Percentiles rank a stretch among this genome's conserved stretches.
phyloP scores from a whole-genome alignment of 2,329 filamentous ascomycete genomes.

The Pezizomycotina sp. region DNA sequence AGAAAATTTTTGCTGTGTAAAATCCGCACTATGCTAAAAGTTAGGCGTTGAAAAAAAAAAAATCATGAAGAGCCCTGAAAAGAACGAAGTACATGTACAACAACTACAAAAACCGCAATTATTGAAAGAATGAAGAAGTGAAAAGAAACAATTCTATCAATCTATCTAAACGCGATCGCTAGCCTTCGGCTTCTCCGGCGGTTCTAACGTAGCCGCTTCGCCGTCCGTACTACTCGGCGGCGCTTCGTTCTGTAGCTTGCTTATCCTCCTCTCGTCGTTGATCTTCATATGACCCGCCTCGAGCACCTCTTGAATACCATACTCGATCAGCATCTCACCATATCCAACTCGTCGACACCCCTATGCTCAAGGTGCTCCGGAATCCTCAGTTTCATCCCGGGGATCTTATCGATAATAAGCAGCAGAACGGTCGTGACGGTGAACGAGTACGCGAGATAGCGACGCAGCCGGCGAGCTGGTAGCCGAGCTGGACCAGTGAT shows the following conservation, averaged over 20 bases:
- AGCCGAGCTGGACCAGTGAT: slow-evolving; percentile 40
- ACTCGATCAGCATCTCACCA: slow-evolving; percentile 25
- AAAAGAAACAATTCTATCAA: slow-evolving; percentile 2
- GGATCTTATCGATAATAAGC: slow-evolving; percentile 42
- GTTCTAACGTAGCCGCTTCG: slow-evolving; percentile 12
- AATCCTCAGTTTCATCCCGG: slow-evolving; percentile 39
- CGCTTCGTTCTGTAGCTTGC: slow-evolving; percentile 8
- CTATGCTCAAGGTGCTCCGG: slow-evolving; percentile 39
- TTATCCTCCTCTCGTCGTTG: slow-evolving; percentile 11
- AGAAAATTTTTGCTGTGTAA: too few species aligned
- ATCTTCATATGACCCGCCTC: slow-evolving; percentile 16
- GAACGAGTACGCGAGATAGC: slow-evolving; percentile 42
- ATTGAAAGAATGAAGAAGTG: neutral
- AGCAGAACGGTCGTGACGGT: slow-evolving; percentile 37
- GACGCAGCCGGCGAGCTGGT: slow-evolving; percentile 41
- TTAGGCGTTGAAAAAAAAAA: slow-evolving; percentile 1
- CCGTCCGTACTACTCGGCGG: slow-evolving; percentile 11
- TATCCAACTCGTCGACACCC: slow-evolving; percentile 38
- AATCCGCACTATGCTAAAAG: too few species aligned
- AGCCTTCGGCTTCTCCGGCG: slow-evolving; percentile 12
- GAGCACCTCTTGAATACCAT: slow-evolving; percentile 16
- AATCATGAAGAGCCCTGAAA: neutral
- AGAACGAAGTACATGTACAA: slow-evolving; percentile 4
- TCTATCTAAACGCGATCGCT: slow-evolving; percentile 4
- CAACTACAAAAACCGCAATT: slow-evolving; percentile 3